A percentile compares a stretch with the other conserved stretches of the same genome.
phyloP scores from a whole-genome alignment of 306 rosid genomes.

The Corylus heterophylla region DNA sequence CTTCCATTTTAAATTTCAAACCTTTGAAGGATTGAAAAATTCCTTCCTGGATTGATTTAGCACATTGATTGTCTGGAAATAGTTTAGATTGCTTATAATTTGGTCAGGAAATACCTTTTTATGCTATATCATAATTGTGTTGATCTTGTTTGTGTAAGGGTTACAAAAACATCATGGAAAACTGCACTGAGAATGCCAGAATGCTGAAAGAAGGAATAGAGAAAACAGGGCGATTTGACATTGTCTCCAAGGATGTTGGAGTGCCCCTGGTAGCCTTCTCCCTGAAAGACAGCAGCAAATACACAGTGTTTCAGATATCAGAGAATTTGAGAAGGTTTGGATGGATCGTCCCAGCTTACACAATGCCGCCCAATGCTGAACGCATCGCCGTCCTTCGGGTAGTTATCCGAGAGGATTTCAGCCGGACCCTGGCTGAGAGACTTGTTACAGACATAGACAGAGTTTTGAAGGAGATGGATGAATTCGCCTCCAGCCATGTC shows the following conservation, averaged over 20 bases:
- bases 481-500: conserved; percentile 42
- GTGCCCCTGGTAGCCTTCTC: conserved; percentile 82
- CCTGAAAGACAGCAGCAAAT: conserved; percentile 70
- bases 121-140: not conserved
- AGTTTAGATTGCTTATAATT: not conserved
- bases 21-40: not conserved
- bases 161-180: conserved; percentile 70
- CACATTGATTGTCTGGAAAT: not conserved
- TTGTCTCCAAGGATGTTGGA: conserved; percentile 75
- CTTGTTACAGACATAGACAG: conserved; percentile 62
- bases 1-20: not conserved
- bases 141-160: conserved; percentile 42
- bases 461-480: conserved; percentile 59
- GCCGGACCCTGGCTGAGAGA: conserved; percentile 70
- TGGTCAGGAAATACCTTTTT: not conserved
- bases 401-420: conserved; percentile 90
- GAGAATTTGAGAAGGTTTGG: conserved; percentile 64
- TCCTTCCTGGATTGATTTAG: not conserved
- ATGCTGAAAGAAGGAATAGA: conserved; percentile 57
- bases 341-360: conserved; percentile 94
- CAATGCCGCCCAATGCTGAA: conserved; percentile 75
- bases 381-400: conserved; percentile 73
- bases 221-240: conserved; percentile 59
- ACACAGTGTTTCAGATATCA: conserved; percentile 75
- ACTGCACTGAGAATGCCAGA: conserved; percentile 66